Percentiles rank a stretch among this genome's conserved stretches.
These are phyloP conservation scores for Globisporangium nodosum DNA, from an alignment of 352 stramenopile genomes.

Conservation along the genomic window DNA sequence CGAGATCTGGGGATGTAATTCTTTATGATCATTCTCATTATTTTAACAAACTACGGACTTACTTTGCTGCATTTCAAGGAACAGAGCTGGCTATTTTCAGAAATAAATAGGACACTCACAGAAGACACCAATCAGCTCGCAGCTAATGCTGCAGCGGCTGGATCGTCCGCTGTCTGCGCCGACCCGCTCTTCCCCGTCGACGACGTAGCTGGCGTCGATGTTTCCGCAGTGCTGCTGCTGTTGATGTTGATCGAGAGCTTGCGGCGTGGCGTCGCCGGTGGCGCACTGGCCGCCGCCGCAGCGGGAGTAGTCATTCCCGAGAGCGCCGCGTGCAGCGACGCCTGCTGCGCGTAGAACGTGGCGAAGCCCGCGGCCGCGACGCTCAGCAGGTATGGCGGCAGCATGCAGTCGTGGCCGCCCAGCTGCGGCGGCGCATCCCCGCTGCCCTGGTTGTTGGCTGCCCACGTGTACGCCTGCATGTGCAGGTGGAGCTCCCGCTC, in stretches of 20 bases:
- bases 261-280: constrained; percentile 1
- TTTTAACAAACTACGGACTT: not conserved
- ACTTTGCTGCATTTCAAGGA: not conserved
- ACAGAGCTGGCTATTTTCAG: not conserved
- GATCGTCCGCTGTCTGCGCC: constrained; percentile 1
- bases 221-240: not conserved
- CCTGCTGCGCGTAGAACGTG: constrained; percentile 53
- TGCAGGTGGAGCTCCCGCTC: constrained; percentile 68
- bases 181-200: not conserved
- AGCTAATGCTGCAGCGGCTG: not conserved
- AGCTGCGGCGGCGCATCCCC: constrained; percentile 5
- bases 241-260: constrained; percentile 4
- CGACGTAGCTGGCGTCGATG: not conserved
- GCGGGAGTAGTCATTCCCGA: not conserved
- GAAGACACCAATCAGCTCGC: not conserved
- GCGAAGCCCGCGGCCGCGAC: constrained; percentile 51
- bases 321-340: constrained; percentile 27
- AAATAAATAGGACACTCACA: not conserved
- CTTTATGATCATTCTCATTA: too few species aligned
- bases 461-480: constrained; percentile 68
- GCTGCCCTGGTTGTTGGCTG: constrained; percentile 18
- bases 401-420: constrained; percentile 10
- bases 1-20: too few species aligned
- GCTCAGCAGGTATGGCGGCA: constrained; percentile 56
- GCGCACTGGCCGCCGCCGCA: not conserved